A percentile compares a stretch with the other conserved stretches of the same genome.
Evolutionary conservation across 2,329 filamentous ascomycete genomes (phyloP).

Genomic region (Calonectria hawksworthii): DNA sequence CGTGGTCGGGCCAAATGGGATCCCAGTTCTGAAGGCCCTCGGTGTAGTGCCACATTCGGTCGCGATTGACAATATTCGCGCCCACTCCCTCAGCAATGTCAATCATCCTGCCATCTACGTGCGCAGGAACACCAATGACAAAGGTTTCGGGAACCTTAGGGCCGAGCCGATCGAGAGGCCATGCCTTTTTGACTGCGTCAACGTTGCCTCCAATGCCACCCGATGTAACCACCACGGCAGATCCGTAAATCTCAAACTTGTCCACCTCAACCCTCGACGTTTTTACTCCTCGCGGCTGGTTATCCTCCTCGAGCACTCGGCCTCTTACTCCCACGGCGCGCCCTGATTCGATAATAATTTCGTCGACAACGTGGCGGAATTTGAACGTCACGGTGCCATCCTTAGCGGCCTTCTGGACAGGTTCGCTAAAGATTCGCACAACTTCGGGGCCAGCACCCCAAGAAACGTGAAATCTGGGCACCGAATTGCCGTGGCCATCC

Average conservation of each 20-base stretch:
- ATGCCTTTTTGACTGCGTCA: constrained; percentile 70
- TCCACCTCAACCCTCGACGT: constrained; percentile 63
- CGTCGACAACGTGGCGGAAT: constrained; percentile 70
- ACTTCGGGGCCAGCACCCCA: constrained; percentile 75
- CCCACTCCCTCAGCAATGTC: constrained; percentile 67
- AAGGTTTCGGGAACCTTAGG: constrained; percentile 68
- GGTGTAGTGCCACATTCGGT: constrained; percentile 78
- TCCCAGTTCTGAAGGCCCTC: constrained; percentile 74
- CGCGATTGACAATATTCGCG: constrained; percentile 70
- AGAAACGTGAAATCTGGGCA: constrained; percentile 73
- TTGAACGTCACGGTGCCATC: constrained; percentile 68
- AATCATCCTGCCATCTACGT: constrained; percentile 76
- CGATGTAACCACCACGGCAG: constrained; percentile 67
- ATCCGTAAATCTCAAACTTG: constrained; percentile 66
- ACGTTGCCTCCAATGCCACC: constrained; percentile 74
- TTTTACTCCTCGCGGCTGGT: constrained; percentile 64
- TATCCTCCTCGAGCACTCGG: constrained; percentile 65
- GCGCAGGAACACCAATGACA: constrained; percentile 72
- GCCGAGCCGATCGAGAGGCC: constrained; percentile 71
- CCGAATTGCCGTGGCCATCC: constrained; percentile 72
- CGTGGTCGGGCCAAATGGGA: constrained; percentile 72
- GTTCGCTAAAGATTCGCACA: constrained; percentile 69
- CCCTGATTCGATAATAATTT: constrained; percentile 66
- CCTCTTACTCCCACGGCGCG: constrained; percentile 67
- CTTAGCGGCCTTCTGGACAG: constrained; percentile 65